Evolutionary conservation across 331 rosid genomes (phyloP).

Genomic region (Arachis monticola): DNA sequence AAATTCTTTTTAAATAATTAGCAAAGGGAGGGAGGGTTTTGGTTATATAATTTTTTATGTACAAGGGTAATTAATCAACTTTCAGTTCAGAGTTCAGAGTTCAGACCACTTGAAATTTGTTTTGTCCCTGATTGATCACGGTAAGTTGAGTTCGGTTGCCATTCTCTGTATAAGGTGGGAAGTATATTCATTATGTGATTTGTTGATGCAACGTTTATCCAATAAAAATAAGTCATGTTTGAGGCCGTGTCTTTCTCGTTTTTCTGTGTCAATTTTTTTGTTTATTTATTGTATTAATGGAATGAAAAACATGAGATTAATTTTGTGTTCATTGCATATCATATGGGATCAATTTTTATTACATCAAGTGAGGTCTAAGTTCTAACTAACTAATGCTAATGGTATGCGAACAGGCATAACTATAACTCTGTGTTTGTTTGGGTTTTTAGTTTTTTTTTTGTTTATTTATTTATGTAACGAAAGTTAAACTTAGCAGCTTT

Average conservation of each 20-base stretch:
- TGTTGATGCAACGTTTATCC: conserved; percentile 49
- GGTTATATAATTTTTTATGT: conserved; percentile 63
- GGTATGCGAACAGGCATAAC: too few species aligned
- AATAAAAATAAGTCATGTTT: conserved; percentile 43
- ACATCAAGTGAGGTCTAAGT: too few species aligned
- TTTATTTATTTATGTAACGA: too few species aligned
- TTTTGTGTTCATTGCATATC: too few species aligned
- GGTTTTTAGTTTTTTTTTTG: too few species aligned
- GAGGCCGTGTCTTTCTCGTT: conserved; percentile 26
- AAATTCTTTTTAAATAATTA: conserved; percentile 86
- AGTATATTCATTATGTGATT: conserved; percentile 58
- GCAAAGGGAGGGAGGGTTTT: conserved; percentile 64
- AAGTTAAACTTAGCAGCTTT: too few species aligned
- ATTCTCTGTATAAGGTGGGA: conserved; percentile 45
- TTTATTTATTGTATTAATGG: too few species aligned
- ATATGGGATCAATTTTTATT: too few species aligned
- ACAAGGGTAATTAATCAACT: conserved; percentile 60
- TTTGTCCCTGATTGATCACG: conserved; percentile 48
- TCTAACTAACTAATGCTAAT: too few species aligned
- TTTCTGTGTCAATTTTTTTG: conserved; percentile 21
- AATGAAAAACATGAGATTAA: too few species aligned
- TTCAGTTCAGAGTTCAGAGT: conserved; percentile 5
- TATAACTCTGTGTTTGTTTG: too few species aligned
- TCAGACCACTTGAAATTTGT: conserved; percentile 46
- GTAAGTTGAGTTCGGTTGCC: conserved; percentile 33